A percentile compares a stretch with the other conserved stretches of the same genome.
Conservation (phyloP, 768 basidiomycete genomes). For the Sarcomyxa edulis region DNA sequence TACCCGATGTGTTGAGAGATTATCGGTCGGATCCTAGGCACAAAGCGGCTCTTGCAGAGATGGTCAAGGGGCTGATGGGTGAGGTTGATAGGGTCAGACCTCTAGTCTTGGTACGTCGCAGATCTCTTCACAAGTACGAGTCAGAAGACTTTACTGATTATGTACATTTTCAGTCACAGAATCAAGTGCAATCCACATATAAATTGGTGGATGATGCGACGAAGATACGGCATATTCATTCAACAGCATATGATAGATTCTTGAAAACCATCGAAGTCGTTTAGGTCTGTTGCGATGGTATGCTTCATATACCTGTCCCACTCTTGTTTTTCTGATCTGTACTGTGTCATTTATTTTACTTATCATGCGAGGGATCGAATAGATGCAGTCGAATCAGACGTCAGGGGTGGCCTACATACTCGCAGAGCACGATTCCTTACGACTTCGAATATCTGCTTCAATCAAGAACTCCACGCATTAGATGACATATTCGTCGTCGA, state of each 20-base stretch:
- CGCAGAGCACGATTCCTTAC: too few species aligned
- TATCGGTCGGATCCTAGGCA: constrained; percentile 58
- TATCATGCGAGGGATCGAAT: too few species aligned
- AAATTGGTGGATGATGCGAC: constrained; percentile 54
- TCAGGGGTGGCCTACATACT: too few species aligned
- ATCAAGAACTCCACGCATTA: too few species aligned
- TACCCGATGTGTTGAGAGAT: constrained; percentile 65
- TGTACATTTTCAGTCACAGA: constrained; percentile 30
- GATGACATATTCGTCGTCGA: too few species aligned
- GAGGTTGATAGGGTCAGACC: constrained; percentile 59
- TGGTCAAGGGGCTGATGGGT: constrained; percentile 59
- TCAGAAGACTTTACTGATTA: background rate
- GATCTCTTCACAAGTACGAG: background rate
- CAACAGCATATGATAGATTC: constrained; percentile 61
- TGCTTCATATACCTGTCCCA: too few species aligned
- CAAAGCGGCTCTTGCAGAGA: constrained; percentile 65
- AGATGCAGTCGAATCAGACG: too few species aligned
- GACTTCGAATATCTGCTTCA: too few species aligned
- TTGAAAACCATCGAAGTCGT: constrained; percentile 21
- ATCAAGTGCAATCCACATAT: constrained; percentile 34
- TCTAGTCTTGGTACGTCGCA: constrained; percentile 48
- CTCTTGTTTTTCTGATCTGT: too few species aligned
- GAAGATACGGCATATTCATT: constrained; percentile 57
- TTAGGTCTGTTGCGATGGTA: too few species aligned
- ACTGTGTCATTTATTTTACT: too few species aligned